These are phyloP conservation scores for Clohesyomyces aquaticus DNA, from an alignment of 495 filamentous ascomycete genomes.

Conservation along the genomic window DNA sequence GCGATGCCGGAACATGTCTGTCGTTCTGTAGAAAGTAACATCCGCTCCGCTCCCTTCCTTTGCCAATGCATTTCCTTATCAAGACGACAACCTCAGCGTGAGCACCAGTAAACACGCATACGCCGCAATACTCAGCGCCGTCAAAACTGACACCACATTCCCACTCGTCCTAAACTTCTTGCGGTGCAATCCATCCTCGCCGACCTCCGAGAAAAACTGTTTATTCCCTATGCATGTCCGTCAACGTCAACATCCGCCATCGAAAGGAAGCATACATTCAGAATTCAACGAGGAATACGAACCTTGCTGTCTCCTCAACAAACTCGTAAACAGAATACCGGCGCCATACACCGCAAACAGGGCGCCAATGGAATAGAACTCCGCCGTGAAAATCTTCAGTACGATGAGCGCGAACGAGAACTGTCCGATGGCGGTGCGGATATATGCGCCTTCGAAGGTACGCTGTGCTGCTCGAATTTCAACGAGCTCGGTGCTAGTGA, in stretches of 20 bases:
- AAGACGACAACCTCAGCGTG: constrained; percentile 55
- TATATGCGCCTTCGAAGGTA: constrained; percentile 96
- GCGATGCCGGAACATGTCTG: neutral
- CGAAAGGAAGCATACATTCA: no score
- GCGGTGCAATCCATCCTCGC: constrained; percentile 65
- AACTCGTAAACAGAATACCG: constrained; percentile 75
- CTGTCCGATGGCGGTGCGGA: constrained; percentile 89
- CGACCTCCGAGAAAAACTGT: constrained; percentile 85
- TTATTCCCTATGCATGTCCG: constrained; percentile 68
- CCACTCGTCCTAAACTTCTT: constrained; percentile 91
- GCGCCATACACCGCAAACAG: constrained; percentile 90
- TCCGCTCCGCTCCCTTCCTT: no score
- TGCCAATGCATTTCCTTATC: constrained; percentile 14
- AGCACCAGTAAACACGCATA: constrained; percentile 80
- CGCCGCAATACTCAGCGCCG: constrained; percentile 75
- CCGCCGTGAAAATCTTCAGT: constrained; percentile 91
- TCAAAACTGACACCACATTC: constrained; percentile 74
- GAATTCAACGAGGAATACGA: no score
- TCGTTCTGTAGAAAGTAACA: no score
- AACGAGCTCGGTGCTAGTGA: constrained; percentile 82
- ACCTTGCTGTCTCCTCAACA: constrained; percentile 80
- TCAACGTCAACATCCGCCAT: no score
- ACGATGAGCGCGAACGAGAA: constrained; percentile 94
- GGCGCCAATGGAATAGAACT: constrained; percentile 93
- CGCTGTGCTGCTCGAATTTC: constrained; percentile 93